Conservation (phyloP, 2,329 filamentous ascomycete genomes). For the Fusarium sororula region DNA sequence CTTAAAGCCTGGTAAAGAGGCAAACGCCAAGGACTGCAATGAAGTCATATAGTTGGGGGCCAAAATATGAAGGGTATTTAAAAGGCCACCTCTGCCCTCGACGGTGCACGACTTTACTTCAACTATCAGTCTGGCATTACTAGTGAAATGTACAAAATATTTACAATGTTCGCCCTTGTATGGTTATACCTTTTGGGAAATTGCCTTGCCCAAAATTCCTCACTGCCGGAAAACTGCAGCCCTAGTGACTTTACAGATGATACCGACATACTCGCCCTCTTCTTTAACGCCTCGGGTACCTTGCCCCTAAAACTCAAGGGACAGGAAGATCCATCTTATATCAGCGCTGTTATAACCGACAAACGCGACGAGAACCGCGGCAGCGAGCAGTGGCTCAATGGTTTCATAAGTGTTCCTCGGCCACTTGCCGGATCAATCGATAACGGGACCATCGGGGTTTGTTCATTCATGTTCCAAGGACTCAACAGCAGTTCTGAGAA, state of each 20-base stretch:
- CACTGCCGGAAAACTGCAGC: not conserved
- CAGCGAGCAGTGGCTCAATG: not conserved
- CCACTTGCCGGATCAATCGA: too few species aligned
- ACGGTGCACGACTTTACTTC: too few species aligned
- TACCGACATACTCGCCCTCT: rapidly evolving
- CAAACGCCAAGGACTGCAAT: not conserved
- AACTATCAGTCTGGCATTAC: not conserved
- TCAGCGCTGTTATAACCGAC: not conserved
- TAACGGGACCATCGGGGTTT: not conserved
- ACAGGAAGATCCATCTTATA: not conserved
- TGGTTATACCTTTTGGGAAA: not conserved
- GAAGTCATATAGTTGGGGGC: not conserved
- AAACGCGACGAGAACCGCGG: not conserved
- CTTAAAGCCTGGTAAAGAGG: too few species aligned
- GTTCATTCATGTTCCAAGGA: not conserved
- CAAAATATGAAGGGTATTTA: not conserved
- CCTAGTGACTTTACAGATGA: rapidly evolving
- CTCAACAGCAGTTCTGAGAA: not conserved
- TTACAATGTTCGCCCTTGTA: rapidly evolving
- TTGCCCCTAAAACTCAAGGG: not conserved
- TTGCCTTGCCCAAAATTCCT: not conserved
- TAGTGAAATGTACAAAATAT: rapidly evolving
- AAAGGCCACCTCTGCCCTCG: not conserved
- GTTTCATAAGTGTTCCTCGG: not conserved
- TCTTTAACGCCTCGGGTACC: not conserved